Conservation (phyloP, 345 rosid genomes). For the Sisymbrium altissimum region DNA sequence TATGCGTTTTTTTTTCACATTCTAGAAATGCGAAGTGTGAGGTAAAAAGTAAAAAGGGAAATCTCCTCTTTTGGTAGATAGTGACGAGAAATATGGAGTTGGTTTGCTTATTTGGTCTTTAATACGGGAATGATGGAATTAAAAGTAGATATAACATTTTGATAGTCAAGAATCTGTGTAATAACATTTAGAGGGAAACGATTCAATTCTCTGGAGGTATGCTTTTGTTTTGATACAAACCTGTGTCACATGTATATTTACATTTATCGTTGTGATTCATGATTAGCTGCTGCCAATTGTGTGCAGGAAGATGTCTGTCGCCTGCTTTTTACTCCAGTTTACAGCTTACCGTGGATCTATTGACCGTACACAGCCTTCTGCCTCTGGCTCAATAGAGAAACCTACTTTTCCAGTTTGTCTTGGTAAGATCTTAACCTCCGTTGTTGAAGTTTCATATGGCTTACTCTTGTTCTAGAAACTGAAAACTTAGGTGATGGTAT, state of each 20-base stretch:
- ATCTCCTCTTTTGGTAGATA: too few species aligned
- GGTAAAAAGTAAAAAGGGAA: too few species aligned
- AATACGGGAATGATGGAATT: too few species aligned
- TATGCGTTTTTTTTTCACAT: too few species aligned
- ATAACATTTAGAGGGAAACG: too few species aligned
- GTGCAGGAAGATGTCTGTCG: slow-evolving; percentile 67
- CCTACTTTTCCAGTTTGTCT: slow-evolving; percentile 97
- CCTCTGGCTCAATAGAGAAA: slow-evolving; percentile 76
- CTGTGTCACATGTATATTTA: not conserved
- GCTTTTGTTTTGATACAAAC: not conserved
- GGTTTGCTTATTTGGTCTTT: too few species aligned
- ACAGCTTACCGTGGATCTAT: slow-evolving; percentile 83
- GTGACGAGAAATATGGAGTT: too few species aligned
- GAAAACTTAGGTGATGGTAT: not conserved
- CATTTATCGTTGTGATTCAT: slow-evolving; percentile 10
- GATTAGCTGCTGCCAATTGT: not conserved
- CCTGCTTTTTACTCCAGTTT: slow-evolving; percentile 77
- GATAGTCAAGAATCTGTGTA: too few species aligned
- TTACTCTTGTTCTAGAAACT: not conserved
- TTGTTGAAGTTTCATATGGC: not conserved
- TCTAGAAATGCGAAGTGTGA: too few species aligned
- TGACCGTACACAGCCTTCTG: too few species aligned
- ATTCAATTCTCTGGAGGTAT: slow-evolving; percentile 86
- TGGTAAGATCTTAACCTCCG: slow-evolving; percentile 41
- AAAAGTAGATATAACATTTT: too few species aligned